These are phyloP conservation scores for Coemansia erecta DNA, from an alignment of 192 early-diverging fungal species.

Conservation along the genomic window DNA sequence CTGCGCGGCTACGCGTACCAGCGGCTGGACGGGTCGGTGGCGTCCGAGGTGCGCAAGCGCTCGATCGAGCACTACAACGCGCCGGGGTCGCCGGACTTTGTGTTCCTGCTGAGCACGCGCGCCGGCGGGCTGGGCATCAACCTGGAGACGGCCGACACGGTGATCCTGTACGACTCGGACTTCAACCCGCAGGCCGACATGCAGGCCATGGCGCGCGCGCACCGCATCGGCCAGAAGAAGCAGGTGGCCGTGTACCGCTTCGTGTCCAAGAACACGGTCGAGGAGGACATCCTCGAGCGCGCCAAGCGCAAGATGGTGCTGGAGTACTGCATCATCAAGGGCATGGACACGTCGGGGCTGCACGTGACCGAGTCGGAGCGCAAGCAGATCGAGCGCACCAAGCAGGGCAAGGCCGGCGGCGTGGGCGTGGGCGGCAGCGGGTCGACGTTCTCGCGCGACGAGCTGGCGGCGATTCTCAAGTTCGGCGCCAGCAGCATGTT, in stretches of 20 bases:
- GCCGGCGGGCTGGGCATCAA: conserved; percentile 98
- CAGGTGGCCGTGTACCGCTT: conserved; percentile 97
- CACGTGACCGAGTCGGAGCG: conserved; percentile 57
- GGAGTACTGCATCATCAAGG: conserved; percentile 98
- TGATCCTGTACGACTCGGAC: conserved; percentile 92
- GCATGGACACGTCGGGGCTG: conserved; percentile 95
- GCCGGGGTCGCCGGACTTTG: conserved; percentile 89
- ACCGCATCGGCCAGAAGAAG: conserved; percentile 98
- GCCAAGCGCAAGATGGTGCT: conserved; percentile 99
- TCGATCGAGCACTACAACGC: conserved; percentile 98
- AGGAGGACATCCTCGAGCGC: conserved; percentile 97
- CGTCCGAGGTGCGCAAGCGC: conserved; percentile 86
- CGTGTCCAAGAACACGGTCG: conserved; percentile 95
- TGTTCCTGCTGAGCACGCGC: conserved; percentile 93
- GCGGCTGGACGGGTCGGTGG: conserved; percentile 89
- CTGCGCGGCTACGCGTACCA: conserved; percentile 86
- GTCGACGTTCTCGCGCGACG: conserved; percentile 75
- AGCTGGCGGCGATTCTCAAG: conserved; percentile 92
- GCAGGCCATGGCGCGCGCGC: conserved; percentile 97
- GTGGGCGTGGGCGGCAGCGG: conserved; percentile 18
- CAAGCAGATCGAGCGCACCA: conserved; percentile 52
- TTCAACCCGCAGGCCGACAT: conserved; percentile 97
- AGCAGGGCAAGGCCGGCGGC: conserved; percentile 46
- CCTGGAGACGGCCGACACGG: conserved; percentile 93
- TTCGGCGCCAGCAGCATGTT: conserved; percentile 99